phyloP scores from a whole-genome alignment of 2,329 filamentous ascomycete species.

The Sporothrix brasiliensis region DNA sequence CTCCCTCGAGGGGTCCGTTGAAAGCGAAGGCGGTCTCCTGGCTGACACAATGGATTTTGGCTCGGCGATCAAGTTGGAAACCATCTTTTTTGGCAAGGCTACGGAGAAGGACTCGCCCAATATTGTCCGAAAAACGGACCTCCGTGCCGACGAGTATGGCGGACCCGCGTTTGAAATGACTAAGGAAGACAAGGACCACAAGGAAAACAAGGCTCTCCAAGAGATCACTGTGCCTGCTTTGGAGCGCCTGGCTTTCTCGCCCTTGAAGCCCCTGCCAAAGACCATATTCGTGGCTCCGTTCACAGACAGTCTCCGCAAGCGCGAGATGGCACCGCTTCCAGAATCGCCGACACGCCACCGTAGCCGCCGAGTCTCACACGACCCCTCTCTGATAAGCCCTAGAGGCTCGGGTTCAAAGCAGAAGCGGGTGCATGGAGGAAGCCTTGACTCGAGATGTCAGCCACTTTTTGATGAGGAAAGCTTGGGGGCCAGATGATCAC shows the following conservation, averaged over 20 bases:
- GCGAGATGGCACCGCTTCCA: slow-evolving; percentile 2
- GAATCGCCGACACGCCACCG: background rate
- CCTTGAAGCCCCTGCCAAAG: background rate
- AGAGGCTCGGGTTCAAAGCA: background rate
- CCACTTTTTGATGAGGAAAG: background rate
- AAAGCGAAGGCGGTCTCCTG: slow-evolving; percentile 23
- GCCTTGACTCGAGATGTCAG: slow-evolving; percentile 4
- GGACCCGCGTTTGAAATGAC: too few relatives aligned
- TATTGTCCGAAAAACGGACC: background rate
- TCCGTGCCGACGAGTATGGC: background rate
- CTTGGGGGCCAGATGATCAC: too few relatives aligned
- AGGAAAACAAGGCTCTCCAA: background rate
- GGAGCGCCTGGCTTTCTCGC: background rate
- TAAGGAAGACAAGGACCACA: too few relatives aligned
- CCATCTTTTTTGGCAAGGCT: slow-evolving; percentile 4
- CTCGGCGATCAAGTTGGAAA: slow-evolving; percentile 21
- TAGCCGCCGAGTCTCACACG: background rate
- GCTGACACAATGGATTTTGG: slow-evolving; percentile 30
- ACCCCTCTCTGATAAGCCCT: background rate
- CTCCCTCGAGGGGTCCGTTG: slow-evolving; percentile 30
- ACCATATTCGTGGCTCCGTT: slow-evolving; percentile 28
- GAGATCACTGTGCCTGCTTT: background rate
- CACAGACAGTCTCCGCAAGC: slow-evolving; percentile 35
- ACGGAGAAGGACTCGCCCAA: background rate
- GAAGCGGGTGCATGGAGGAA: slow-evolving; percentile 3